Evolutionary conservation across 768 basidiomycete species (phyloP).

Genomic region (Fomitopsis pulvina): DNA sequence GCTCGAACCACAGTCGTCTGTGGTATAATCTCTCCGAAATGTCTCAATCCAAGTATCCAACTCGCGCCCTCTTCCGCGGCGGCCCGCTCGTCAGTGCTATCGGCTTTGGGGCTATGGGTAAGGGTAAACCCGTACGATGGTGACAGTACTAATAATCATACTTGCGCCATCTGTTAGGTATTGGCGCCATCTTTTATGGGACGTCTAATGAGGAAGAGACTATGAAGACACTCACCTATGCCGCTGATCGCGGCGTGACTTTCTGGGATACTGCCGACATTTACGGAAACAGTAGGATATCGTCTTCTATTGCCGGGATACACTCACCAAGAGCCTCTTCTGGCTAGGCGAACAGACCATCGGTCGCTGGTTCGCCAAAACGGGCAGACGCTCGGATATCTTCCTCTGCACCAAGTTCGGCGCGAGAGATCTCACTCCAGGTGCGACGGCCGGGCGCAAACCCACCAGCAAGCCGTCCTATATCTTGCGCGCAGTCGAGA

Average conservation of each 20-base stretch:
- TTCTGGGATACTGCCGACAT: conserved; percentile 42
- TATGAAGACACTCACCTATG: conserved; percentile 28
- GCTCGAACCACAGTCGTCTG: too few species aligned
- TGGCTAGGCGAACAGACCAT: neutral
- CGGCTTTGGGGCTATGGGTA: conserved; percentile 1
- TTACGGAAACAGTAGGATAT: conserved; percentile 27
- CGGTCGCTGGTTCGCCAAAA: conserved; percentile 39
- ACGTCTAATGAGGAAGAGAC: conserved; percentile 18
- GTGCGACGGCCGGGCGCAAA: conserved; percentile 2
- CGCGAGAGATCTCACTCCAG: conserved; percentile 17
- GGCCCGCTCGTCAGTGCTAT: neutral
- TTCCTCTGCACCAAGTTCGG: conserved; percentile 62
- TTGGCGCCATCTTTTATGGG: neutral
- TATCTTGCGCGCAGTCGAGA: conserved; percentile 29
- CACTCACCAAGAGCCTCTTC: neutral
- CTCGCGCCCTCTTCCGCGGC: too few species aligned
- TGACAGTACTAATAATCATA: neutral
- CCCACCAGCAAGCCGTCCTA: conserved; percentile 35
- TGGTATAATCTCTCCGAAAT: too few species aligned
- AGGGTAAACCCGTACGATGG: neutral
- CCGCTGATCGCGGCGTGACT: conserved; percentile 33
- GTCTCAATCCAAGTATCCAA: too few species aligned
- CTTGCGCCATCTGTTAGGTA: neutral
- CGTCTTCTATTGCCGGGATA: neutral
- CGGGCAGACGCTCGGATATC: conserved; percentile 42